Percentiles rank a stretch among this genome's conserved stretches.
Conservation (phyloP, 768 basidiomycete genomes). For the Nidula microcarpa region DNA sequence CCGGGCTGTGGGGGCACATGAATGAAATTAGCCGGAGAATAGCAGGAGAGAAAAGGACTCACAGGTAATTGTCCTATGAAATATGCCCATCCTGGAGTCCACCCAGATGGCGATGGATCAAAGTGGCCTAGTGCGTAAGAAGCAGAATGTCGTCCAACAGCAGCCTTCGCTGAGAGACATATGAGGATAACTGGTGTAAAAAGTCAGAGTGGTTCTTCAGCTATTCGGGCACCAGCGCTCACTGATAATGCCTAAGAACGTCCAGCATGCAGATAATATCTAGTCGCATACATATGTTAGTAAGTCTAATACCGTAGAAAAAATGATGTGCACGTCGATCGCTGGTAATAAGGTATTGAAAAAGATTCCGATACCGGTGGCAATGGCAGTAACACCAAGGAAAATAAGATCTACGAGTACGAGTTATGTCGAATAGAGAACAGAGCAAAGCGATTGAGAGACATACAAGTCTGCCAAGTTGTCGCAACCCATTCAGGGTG, state of each 20-base stretch:
- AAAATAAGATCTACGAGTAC: slow-evolving; percentile 46
- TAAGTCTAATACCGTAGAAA: background rate
- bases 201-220: background rate
- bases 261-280: slow-evolving; percentile 62
- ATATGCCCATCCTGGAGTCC: slow-evolving; percentile 67
- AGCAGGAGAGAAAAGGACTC: slow-evolving; percentile 10
- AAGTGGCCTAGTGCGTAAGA: slow-evolving; percentile 57
- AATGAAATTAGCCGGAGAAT: background rate
- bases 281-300: slow-evolving; percentile 17
- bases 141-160: slow-evolving; percentile 48
- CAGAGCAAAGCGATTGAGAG: background rate
- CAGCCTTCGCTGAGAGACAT: slow-evolving; percentile 54
- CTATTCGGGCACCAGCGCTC: background rate
- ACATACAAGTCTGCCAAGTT: slow-evolving; percentile 57
- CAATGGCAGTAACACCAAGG: slow-evolving; percentile 44
- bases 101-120: slow-evolving; percentile 60
- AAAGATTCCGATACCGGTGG: slow-evolving; percentile 52
- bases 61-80: slow-evolving; percentile 63
- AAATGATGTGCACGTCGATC: slow-evolving; percentile 37
- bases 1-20: background rate
- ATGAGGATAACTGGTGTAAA: slow-evolving; percentile 46
- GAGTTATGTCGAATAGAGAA: background rate
- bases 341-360: slow-evolving; percentile 46
- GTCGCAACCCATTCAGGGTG: slow-evolving; percentile 55
- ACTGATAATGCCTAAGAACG: slow-evolving; percentile 53